Evolutionary conservation across 2,329 filamentous ascomycete species (phyloP).

Genomic region (Metarhizium brunneum): DNA sequence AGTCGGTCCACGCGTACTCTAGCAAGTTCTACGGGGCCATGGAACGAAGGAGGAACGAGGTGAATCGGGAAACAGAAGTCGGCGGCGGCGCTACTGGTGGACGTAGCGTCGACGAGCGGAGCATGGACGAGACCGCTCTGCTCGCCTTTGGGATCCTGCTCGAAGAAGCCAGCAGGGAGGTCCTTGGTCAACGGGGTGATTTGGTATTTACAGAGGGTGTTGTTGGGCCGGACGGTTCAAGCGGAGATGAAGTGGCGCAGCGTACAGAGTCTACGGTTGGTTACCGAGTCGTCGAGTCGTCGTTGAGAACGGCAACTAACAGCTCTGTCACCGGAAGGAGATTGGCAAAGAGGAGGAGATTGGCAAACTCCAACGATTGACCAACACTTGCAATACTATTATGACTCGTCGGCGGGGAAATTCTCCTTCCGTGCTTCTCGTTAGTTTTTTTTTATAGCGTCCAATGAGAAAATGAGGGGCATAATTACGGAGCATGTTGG

Average conservation of each 20-base stretch:
- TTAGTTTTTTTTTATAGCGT: not conserved
- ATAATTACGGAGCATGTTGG: too few relatives aligned
- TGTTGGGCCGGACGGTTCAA: not conserved
- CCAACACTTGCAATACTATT: not conserved
- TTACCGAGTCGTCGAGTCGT: constrained; percentile 13
- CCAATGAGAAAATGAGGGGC: too few relatives aligned
- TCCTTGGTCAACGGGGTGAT: constrained; percentile 57
- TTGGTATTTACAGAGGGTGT: constrained; percentile 58
- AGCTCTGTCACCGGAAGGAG: constrained; percentile 3
- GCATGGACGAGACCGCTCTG: constrained; percentile 71
- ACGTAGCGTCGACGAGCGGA: constrained; percentile 39
- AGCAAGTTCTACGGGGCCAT: constrained; percentile 54
- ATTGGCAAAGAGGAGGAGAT: constrained; percentile 22
- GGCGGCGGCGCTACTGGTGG: constrained; percentile 8
- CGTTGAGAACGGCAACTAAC: constrained; percentile 8
- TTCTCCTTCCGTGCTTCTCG: not conserved
- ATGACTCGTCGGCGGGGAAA: not conserved
- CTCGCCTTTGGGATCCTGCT: constrained; percentile 66
- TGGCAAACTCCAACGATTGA: not conserved
- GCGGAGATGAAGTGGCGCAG: constrained; percentile 10
- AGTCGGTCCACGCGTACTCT: constrained; percentile 58
- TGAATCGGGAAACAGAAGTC: not conserved
- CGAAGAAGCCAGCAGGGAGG: constrained; percentile 56
- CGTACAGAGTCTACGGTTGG: constrained; percentile 11
- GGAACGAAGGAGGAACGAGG: constrained; percentile 11